Evolutionary conservation across 345 rosid species (phyloP).

Genomic region (Acer saccharum): DNA sequence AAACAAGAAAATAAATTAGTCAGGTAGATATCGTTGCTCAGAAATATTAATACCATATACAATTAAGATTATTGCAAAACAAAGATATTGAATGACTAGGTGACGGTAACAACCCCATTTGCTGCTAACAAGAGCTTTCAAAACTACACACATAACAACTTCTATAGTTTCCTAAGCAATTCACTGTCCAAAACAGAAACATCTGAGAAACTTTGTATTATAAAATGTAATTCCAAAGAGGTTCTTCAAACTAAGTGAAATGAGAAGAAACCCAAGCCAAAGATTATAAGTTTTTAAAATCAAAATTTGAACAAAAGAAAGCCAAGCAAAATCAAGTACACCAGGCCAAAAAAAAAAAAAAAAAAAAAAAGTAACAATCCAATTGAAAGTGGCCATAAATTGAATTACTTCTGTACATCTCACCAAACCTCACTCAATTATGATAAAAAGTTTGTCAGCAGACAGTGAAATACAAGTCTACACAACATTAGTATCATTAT

Average conservation of each 20-base stretch:
- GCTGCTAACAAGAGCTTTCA: too few relatives aligned
- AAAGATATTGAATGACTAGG: neutral
- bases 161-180: neutral
- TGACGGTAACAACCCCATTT: neutral
- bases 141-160: neutral
- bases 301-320: neutral
- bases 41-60: neutral
- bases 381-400: neutral
- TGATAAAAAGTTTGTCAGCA: neutral
- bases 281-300: neutral
- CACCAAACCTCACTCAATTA: neutral
- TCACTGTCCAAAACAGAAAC: neutral
- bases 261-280: neutral
- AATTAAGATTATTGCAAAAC: neutral
- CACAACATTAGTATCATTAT: neutral
- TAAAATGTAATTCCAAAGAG: neutral
- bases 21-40: neutral
- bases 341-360: neutral
- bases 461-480: neutral
- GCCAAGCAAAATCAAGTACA: neutral
- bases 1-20: slow-evolving; percentile 12
- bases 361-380: neutral
- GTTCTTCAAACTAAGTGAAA: neutral
- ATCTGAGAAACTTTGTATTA: neutral
- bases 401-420: neutral